Percentiles rank a stretch among this genome's conserved stretches.
Conservation (phyloP, 768 basidiomycete species). For the Asterophora parasitica region DNA sequence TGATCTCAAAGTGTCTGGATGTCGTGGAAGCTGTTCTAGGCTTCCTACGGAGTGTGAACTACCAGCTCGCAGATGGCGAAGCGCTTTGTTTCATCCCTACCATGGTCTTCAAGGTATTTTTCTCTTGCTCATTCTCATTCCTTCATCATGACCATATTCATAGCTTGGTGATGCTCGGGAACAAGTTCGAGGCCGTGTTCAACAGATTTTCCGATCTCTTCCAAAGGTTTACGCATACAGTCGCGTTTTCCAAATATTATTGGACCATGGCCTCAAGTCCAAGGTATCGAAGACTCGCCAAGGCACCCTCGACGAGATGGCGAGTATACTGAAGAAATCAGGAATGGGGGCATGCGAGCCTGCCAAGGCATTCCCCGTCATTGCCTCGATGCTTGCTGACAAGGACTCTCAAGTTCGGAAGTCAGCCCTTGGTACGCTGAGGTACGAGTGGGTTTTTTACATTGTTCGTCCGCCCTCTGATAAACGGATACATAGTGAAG, state of each 20-base stretch:
- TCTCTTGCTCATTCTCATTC: neutral
- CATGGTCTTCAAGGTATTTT: slow-evolving; percentile 77
- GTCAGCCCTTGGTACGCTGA: slow-evolving; percentile 76
- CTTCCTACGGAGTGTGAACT: slow-evolving; percentile 66
- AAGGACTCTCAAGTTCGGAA: slow-evolving; percentile 87
- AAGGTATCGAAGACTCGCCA: slow-evolving; percentile 92
- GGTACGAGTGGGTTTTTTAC: slow-evolving; percentile 42
- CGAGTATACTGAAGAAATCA: slow-evolving; percentile 69
- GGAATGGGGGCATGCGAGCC: slow-evolving; percentile 82
- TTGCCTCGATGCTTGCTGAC: slow-evolving; percentile 80
- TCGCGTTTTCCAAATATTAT: slow-evolving; percentile 79
- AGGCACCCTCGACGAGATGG: slow-evolving; percentile 80
- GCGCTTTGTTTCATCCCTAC: slow-evolving; percentile 87
- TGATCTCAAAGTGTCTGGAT: slow-evolving; percentile 85
- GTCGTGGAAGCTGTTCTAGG: slow-evolving; percentile 73
- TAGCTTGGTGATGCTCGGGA: slow-evolving; percentile 94
- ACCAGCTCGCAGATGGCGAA: slow-evolving; percentile 82
- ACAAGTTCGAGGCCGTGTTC: slow-evolving; percentile 71
- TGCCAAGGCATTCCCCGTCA: slow-evolving; percentile 67
- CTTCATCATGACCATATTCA: slow-evolving; percentile 3
- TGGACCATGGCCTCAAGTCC: slow-evolving; percentile 85
- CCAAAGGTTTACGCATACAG: slow-evolving; percentile 93
- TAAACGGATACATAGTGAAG: slow-evolving; percentile 50
- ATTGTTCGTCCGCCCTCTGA: slow-evolving; percentile 5
- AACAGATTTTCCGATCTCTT: slow-evolving; percentile 78